Conservation (phyloP, 345 rosid species). For the Citrus inodora region DNA sequence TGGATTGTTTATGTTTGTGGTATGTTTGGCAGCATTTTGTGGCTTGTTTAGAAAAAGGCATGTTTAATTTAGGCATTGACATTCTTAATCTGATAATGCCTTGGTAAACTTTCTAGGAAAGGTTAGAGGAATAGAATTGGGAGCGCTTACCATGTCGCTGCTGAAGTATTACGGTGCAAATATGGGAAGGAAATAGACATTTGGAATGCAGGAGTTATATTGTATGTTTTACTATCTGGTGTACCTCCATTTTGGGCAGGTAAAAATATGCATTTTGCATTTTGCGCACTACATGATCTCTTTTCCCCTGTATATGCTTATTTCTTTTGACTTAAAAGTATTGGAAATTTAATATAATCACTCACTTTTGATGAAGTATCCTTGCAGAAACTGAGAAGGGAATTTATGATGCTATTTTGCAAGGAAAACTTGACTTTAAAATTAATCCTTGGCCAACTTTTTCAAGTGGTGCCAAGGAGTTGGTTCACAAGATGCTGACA, state of each 20-base stretch:
- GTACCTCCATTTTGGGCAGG: conserved; percentile 99
- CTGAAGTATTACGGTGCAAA: conserved; percentile 64
- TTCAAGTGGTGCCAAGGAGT: conserved; percentile 73
- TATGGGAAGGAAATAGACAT: conserved; percentile 80
- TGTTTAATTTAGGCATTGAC: too few species aligned
- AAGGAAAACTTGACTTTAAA: conserved; percentile 72
- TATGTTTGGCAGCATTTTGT: background rate
- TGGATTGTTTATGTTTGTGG: too few species aligned
- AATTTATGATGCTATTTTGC: conserved; percentile 69
- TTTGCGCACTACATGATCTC: background rate
- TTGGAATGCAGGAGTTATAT: conserved; percentile 84
- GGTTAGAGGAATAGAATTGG: conserved; percentile 69
- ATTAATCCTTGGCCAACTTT: conserved; percentile 71
- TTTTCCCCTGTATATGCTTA: background rate
- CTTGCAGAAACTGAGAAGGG: conserved; percentile 71
- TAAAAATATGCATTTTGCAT: conserved; percentile 8
- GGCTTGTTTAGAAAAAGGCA: too few species aligned
- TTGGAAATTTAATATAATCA: background rate
- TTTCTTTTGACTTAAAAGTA: too few species aligned
- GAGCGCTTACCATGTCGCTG: conserved; percentile 88
- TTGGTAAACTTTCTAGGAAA: conserved; percentile 42
- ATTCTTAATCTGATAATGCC: background rate
- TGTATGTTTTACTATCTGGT: conserved; percentile 83
- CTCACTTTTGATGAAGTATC: background rate
- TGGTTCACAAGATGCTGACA: conserved; percentile 66